Base-by-base conservation (phyloP, 768 basidiomycete species). In the Lanmaoa pseudosensibilis region DNA sequence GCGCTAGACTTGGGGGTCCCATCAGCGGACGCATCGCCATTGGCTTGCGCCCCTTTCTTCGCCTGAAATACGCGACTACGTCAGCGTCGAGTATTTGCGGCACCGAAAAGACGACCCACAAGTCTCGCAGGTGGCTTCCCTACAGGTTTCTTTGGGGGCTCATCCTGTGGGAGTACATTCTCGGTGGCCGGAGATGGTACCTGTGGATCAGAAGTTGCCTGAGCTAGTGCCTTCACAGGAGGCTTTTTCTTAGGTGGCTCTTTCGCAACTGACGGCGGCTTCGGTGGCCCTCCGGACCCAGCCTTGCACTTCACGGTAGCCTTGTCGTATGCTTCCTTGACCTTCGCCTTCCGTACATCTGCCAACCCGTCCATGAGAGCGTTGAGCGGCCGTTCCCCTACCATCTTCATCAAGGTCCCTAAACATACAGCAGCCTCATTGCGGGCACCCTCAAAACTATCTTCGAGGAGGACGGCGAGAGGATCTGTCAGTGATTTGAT, bases 341-440 rank as follows among this genome's bases (percentile, higher is more conserved):
- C 92, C 74, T 98, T 99, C 3, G 79, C 80, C 73, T 92, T 94
- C 61, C 94, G 80, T 21, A 96, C 78, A 64, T 98, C 94, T 18
- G 91, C 86, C 54, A 98, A 76, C 10, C 82, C 78, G 59, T 98
- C 95, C 77, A 96, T 81, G 8, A 90, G 76, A 1, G 92, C 92
- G 66, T 89, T 94, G 44, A 99, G 80, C 18, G 89, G 87, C 30
- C 96, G 80, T 68, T 98, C 96, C 21, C 97, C 97, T 12, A 98
- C 83, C 82, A 98, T 95, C 78, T 92, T 98, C 90, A 95, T 95
- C 62, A 98, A 74, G 0, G 85, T 87, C 18, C 96, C 97, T 34
- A 99, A 77, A 63, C 87, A 90, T 38, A 81, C 81, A 0, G 94
- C 94, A n/a, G 94, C 92, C 61, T 94, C 90, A 54, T 87, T 88